Evolutionary conservation across 164 flowering plant species (phyloP).

Genomic region (Santalum album): DNA sequence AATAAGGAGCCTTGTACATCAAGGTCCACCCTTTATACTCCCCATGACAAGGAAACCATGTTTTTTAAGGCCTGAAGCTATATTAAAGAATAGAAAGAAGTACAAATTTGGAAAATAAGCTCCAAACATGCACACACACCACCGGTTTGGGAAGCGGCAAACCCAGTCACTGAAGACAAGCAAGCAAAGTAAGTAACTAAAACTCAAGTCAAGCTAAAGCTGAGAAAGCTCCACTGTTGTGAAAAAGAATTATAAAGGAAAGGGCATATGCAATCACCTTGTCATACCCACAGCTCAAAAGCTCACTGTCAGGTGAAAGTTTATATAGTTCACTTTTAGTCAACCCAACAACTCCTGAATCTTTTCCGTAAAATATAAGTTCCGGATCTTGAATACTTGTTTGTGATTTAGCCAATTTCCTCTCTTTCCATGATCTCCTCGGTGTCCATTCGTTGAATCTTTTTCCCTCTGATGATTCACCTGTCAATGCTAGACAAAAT

Average conservation of each 20-base stretch:
- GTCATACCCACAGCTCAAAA: slow-evolving; percentile 60
- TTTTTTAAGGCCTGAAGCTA: too few species aligned
- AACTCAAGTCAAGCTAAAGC: too few species aligned
- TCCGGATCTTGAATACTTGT: slow-evolving; percentile 51
- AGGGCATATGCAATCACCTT: slow-evolving; percentile 41
- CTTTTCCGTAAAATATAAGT: slow-evolving; percentile 69
- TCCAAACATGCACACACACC: too few species aligned
- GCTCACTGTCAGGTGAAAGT: slow-evolving; percentile 17
- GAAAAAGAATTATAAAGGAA: background rate
- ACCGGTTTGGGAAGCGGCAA: too few species aligned
- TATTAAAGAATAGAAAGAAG: too few species aligned
- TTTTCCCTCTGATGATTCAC: slow-evolving; percentile 21
- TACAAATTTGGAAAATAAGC: too few species aligned
- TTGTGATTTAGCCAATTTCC: slow-evolving; percentile 48
- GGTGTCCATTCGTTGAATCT: slow-evolving; percentile 67
- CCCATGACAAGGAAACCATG: too few species aligned
- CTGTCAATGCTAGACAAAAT: slow-evolving; percentile 31
- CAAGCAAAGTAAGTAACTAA: too few species aligned
- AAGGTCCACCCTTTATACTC: too few species aligned
- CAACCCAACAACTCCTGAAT: slow-evolving; percentile 77
- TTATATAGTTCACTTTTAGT: slow-evolving; percentile 42
- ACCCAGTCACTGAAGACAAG: too few species aligned
- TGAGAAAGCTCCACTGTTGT: too few species aligned
- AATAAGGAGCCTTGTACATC: too few species aligned
- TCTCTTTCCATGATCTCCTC: slow-evolving; percentile 72